Evolutionary conservation across 2,329 filamentous ascomycete genomes (phyloP), one percentile per base, ranked within the genome.

Genomic region (Hypoxylon sp.): DNA sequence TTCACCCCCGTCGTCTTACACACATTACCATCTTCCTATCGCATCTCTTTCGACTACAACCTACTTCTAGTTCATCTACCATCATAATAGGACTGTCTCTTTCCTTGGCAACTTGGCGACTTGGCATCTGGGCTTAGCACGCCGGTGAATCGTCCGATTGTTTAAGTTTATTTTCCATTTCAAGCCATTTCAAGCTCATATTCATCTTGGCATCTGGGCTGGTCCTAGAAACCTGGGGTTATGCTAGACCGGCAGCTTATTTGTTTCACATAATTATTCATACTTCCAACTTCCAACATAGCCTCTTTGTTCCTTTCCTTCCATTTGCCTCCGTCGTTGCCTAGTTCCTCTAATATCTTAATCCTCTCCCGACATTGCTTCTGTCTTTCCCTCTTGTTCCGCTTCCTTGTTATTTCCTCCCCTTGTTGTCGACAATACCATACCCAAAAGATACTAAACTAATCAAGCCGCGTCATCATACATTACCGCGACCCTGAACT

Each of bases 201-300:
- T 36, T 52, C n/a, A 41, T 63, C 65, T 68, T 68, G 62, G 65
- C 62, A 56, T 59, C 58, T 28, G 19, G 61, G 65, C 65, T 65
- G 65, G 65, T 64, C 38, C 65, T 56, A 43, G 38, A 43, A 43
- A 43, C 9, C 38, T 21, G 43, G 52, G 63, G 53, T 43, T 53
- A 41, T 48, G 21, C 28, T 38, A 17, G 17, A 46, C 46, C 25
- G 28, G 17, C 45, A 23, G 36, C 38, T 46, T 46, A 60, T 21
- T 30, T 49, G 46, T 60, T 46, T 60, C 48, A 43, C 25, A 41
- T 43, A 19, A 13, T 30, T 30, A 55, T 55, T 55, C 36, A 43
- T 30, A 56, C 50, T 36, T 56, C 6, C 28, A 23, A 32, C 32
- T 14, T 51, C 32, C n/a, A 28, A 51, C 61, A 55, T 59, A 38